A percentile compares a stretch with the other conserved stretches of the same genome.
phyloP scores from a whole-genome alignment of 176 grass and related monocot species.

The Zizania latifolia region DNA sequence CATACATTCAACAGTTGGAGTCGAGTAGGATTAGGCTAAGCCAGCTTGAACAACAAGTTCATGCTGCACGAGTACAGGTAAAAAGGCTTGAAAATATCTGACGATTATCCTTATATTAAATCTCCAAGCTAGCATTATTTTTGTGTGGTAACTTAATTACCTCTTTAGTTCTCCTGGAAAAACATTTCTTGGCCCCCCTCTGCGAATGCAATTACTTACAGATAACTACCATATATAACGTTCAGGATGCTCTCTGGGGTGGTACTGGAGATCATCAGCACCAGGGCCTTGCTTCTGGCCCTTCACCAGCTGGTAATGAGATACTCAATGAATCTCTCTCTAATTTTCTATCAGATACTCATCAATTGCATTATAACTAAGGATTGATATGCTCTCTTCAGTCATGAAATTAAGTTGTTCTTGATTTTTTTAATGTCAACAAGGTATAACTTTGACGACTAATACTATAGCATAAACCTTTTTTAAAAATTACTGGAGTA shows the following conservation, averaged over 20 bases:
- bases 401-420: too few relatives aligned
- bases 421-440: too few relatives aligned
- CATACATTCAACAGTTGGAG: conserved; percentile 85
- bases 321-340: neutral
- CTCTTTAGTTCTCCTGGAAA: neutral
- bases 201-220: neutral
- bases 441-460: too few relatives aligned
- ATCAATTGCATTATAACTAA: neutral
- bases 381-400: too few relatives aligned
- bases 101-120: neutral
- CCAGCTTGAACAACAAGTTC: conserved; percentile 73
- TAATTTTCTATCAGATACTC: neutral
- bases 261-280: conserved; percentile 25
- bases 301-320: conserved; percentile 42
- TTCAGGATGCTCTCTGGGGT: conserved; percentile 44
- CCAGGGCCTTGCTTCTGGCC: conserved; percentile 30
- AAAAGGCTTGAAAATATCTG: neutral
- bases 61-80: conserved; percentile 68
- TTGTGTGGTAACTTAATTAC: neutral
- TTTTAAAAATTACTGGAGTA: too few relatives aligned
- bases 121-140: neutral
- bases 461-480: too few relatives aligned
- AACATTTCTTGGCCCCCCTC: neutral
- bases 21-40: conserved; percentile 61
- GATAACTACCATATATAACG: neutral